A percentile compares a stretch with the other conserved stretches of the same genome.
Evolutionary conservation across 2,329 filamentous ascomycete species (phyloP).

Genomic region (Cordyceps javanica): DNA sequence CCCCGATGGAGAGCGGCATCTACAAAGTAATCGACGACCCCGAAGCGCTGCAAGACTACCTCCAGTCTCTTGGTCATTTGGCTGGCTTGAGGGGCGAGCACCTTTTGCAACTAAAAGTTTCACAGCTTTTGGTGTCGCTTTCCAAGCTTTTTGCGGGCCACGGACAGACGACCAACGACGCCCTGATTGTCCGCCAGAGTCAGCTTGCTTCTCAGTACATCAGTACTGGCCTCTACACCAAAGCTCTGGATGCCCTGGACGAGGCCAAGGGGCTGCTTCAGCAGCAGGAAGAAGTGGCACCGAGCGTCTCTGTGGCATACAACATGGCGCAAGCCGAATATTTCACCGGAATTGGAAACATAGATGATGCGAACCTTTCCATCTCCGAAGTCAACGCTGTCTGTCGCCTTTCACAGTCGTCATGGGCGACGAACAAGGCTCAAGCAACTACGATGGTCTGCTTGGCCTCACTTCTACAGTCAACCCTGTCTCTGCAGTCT

Average conservation of each 20-base stretch:
- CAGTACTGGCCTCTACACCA: constrained; percentile 44
- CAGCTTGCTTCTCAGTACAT: constrained; percentile 48
- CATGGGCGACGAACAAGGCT: constrained; percentile 29
- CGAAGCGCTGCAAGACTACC: constrained; percentile 40
- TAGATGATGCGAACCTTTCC: constrained; percentile 49
- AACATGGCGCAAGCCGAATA: constrained; percentile 72
- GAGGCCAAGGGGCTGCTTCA: constrained; percentile 46
- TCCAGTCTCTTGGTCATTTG: constrained; percentile 46
- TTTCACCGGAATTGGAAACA: constrained; percentile 58
- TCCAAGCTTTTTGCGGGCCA: constrained; percentile 30
- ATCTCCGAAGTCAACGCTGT: constrained; percentile 28
- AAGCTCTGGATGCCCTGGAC: constrained; percentile 48
- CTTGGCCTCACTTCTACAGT: constrained; percentile 48
- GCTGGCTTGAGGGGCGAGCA: constrained; percentile 46
- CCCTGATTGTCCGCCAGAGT: constrained; percentile 40
- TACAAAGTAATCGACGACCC: constrained; percentile 43
- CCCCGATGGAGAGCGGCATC: constrained; percentile 34
- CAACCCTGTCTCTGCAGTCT: constrained; percentile 56
- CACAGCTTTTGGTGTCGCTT: constrained; percentile 24
- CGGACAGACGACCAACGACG: constrained; percentile 28
- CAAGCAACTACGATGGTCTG: constrained; percentile 27
- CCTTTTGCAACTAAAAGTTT: constrained; percentile 33
- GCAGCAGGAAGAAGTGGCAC: constrained; percentile 29
- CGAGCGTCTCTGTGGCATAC: constrained; percentile 36
- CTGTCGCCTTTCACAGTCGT: constrained; percentile 23